Base-by-base conservation (phyloP, 495 filamentous ascomycete genomes). In the Staphylotrichum longicolle region DNA sequence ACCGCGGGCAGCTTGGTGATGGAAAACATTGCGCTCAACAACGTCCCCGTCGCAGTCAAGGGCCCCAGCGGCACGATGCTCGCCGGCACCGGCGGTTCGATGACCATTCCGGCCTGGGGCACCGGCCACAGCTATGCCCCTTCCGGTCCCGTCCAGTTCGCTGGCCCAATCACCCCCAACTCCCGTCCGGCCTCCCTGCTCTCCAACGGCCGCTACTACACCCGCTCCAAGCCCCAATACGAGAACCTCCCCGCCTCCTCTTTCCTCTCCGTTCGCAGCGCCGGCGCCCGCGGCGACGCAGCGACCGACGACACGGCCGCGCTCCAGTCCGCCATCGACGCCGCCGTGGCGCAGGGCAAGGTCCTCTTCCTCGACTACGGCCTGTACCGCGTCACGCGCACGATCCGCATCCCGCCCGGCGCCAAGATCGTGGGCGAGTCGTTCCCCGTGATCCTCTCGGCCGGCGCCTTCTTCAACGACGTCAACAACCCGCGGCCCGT, bases 381-480 rank as follows among this genome's bases (percentile, higher is more conserved):
- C 20, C 83, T 88, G 3, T 78, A 84, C 63, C 83, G 87, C 11
- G 83, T 91, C 34, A 83, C 89, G 37, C 72, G 80, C 61, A 83
- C 91, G 34, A 84, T 91, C 53, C 77, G 80, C 37, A 67, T 86
- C 85, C 72, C 83, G 78, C 70, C 83, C 65, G 72, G 90, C 69
- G 57, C 81, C 63, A 79, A 76, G 57, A 92, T 98, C 66, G 83
- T 87, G 32, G 93, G 93, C 65, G 93, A 98, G 72, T 85, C 91
- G 58, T 98, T 87, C 85, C 84, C 93, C 33, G 74, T 93, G 42
- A 91, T 98, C 68, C 86, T 96, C 81, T 91, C 89, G 20, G 78
- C 84, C n/a, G 91, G 90, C 34, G 44, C 62, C 20, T 82, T 82
- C 33, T 98, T 95, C 73, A 77, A 84, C 52, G 84, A 93, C 67